Conservation (phyloP, 371 early-diverging fungal genomes). For the Rhizopus arrhizus region DNA sequence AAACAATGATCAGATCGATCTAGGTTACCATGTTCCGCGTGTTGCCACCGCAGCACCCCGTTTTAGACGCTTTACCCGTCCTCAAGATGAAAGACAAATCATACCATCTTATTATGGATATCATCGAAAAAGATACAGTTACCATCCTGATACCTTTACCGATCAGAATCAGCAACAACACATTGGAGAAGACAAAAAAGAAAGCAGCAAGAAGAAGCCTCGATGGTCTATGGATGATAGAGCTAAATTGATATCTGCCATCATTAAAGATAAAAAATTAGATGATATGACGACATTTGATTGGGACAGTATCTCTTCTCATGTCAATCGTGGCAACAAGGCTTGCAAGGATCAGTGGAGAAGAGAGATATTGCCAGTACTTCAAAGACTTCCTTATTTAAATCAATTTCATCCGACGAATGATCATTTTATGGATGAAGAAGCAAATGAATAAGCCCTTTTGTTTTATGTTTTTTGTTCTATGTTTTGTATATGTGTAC, state of each 20-base stretch:
- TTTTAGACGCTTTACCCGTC: too few species aligned
- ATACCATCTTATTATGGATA: too few species aligned
- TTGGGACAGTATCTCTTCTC: conserved; percentile 35
- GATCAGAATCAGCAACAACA: too few species aligned
- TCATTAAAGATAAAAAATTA: conserved; percentile 35
- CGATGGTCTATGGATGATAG: conserved; percentile 37
- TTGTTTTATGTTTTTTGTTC: background rate
- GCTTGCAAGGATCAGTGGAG: conserved; percentile 55
- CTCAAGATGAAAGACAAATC: too few species aligned
- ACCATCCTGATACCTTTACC: too few species aligned
- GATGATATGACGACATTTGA: conserved; percentile 39
- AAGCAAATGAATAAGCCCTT: background rate
- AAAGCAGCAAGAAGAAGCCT: conserved; percentile 27
- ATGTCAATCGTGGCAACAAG: conserved; percentile 34
- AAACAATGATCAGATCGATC: background rate
- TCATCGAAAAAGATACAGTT: too few species aligned
- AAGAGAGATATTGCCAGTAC: conserved; percentile 35
- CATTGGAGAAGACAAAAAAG: background rate
- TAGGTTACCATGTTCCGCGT: too few species aligned
- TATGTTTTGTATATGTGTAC: background rate
- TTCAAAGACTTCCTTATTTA: conserved; percentile 9
- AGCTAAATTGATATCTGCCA: conserved; percentile 25
- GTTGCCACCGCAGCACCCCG: too few species aligned
- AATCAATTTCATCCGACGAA: background rate
- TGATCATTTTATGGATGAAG: background rate